Percentiles rank a stretch among this genome's conserved stretches.
Conservation (phyloP, 371 early-diverging fungal genomes). For the Mortierella sp. region DNA sequence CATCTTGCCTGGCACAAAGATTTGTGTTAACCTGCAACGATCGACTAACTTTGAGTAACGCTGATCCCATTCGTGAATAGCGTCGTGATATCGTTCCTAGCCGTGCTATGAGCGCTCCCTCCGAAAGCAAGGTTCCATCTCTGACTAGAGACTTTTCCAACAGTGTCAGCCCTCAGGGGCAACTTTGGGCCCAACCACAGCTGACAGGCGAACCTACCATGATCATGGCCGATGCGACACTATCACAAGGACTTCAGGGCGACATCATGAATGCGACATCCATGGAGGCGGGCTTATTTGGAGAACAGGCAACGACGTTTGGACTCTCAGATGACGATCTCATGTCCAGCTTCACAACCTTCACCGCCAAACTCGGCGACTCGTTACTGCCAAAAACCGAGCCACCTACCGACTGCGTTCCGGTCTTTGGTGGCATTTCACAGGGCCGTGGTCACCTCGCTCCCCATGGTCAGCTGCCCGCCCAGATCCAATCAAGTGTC, state of each 20-base stretch:
- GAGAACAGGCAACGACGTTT: conserved; percentile 19
- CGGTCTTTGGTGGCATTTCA: background rate
- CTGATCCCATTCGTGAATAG: background rate
- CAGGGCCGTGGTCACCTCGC: background rate
- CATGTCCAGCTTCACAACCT: conserved; percentile 37
- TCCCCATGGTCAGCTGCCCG: background rate
- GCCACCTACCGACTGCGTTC: background rate
- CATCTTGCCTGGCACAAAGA: no score
- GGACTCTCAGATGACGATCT: conserved; percentile 44
- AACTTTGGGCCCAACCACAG: conserved; percentile 2
- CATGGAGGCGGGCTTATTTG: conserved; percentile 1
- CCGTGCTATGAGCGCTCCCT: conserved; percentile 7
- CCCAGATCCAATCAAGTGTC: conserved; percentile 5
- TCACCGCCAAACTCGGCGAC: conserved; percentile 36
- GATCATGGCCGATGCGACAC: background rate
- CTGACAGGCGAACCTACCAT: conserved; percentile 8
- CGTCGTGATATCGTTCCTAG: background rate
- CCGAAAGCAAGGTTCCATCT: background rate
- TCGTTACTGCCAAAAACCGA: conserved; percentile 18
- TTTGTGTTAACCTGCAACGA: no score
- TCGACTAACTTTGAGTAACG: no score
- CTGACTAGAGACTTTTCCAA: background rate
- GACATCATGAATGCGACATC: background rate
- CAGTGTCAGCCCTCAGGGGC: background rate
- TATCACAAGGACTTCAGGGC: background rate